These are phyloP conservation scores for Pleurozium schreberi DNA, from an alignment of 225 moss, liverwort and hornwort genomes.

Conservation along the genomic window DNA sequence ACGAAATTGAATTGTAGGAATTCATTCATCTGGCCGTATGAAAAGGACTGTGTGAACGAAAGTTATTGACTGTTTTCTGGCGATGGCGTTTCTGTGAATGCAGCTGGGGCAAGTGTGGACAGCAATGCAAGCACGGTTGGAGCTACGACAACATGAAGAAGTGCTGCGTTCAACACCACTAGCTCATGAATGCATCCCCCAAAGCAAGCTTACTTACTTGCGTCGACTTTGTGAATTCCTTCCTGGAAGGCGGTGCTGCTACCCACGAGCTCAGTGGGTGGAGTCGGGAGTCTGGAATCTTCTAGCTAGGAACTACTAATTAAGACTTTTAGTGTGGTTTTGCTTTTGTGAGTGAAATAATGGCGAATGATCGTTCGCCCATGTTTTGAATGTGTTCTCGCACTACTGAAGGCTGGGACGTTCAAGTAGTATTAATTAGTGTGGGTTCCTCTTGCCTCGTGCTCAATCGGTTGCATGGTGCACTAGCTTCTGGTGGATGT, in stretches of 20 bases:
- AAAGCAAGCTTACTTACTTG: no score
- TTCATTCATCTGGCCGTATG: rapidly evolving
- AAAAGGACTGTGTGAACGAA: not conserved
- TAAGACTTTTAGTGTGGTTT: not conserved
- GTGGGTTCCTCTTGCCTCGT: not conserved
- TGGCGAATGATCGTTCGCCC: not conserved
- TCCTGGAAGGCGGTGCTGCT: not conserved
- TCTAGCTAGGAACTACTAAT: no score
- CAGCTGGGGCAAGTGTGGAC: not conserved
- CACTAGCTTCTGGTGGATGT: not conserved
- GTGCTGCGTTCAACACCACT: not conserved
- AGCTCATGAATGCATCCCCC: not conserved
- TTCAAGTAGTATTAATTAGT: not conserved
- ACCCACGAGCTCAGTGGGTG: not conserved
- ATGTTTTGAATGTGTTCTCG: not conserved
- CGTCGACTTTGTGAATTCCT: not conserved
- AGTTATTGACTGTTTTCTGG: not conserved
- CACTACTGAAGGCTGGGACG: not conserved
- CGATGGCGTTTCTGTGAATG: not conserved
- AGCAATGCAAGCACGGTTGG: not conserved
- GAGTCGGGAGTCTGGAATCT: not conserved
- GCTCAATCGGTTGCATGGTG: not conserved
- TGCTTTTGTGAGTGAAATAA: not conserved
- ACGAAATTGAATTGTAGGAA: no score
- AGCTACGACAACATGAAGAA: not conserved